Base-by-base conservation (phyloP, 768 basidiomycete genomes). In the Suillus subaureus region DNA sequence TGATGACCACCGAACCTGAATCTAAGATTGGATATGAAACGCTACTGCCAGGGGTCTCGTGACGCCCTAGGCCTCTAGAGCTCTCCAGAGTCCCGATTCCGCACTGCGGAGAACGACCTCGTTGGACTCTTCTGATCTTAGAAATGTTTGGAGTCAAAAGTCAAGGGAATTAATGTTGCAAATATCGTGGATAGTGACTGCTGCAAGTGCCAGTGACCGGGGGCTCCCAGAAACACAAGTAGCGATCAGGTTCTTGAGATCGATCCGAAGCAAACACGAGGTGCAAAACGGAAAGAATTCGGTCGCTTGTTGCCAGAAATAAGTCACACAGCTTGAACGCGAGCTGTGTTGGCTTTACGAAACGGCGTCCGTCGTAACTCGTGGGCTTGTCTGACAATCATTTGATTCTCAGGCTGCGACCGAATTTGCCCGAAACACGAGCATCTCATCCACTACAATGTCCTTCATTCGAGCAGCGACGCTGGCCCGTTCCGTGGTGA, bases 401-500 rank as follows among this genome's bases (percentile, higher is more conserved):
- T 55, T 51, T 16, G 13, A 45, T 69, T 68, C 64, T 71, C 70
- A 71, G 70, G 70, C 68, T 57, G 55, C 35, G 33, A 55, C 54
- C 33, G 54, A 33, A 35, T 55, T 55, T 13, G 15, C 23, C 64
- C 61, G 60, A 47, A 35, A 40, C 62, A 55, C 47, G 12, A 11
- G 5, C 43, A n/a, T 33, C 31, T 31, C 39, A 37, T 56, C 21
- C 55, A 64, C 45, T 58, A 72, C 65, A 73, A 86, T 87, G 84
- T 83, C 82, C 39, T 79, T 85, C 71, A 66, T 82, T 60, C 78
- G 77, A 15, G 71, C 73, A 64, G 75, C 80, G 23, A 73, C 75
- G 13, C 64, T 82, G 45, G 76, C 82, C 23, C 84, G 83, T 68
- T 80, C 81, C 54, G 69, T 81, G 67, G 84, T 83, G 75, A 75